Conservation (phyloP, 176 grass and related monocot species). For the Tuctoria greenei region DNA sequence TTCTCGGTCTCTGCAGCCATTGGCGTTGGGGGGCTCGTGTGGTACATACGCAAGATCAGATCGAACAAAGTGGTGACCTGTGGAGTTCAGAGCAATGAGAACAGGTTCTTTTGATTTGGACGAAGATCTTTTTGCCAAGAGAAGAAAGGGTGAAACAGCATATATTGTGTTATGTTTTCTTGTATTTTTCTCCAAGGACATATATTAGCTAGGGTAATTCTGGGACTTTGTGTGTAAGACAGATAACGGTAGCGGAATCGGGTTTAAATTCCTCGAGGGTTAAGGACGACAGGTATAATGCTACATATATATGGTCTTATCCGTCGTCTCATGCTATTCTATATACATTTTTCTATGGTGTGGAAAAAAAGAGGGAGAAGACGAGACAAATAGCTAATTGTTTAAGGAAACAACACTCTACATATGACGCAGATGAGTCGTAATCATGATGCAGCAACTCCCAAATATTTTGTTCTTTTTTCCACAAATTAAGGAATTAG, state of each 20-base stretch:
- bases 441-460: too few species aligned
- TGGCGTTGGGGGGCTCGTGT: constrained; percentile 65
- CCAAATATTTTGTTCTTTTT: too few species aligned
- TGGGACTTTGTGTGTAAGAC: not conserved
- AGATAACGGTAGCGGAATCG: not conserved
- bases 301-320: too few species aligned
- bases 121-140: not conserved
- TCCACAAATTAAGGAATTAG: too few species aligned
- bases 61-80: constrained; percentile 72
- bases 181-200: not conserved
- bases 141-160: not conserved
- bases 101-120: constrained; percentile 63
- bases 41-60: constrained; percentile 70
- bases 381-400: too few species aligned
- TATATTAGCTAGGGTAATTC: not conserved
- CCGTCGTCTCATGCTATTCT: too few species aligned
- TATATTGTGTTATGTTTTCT: not conserved
- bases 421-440: too few species aligned
- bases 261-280: not conserved
- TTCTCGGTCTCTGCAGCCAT: constrained; percentile 60
- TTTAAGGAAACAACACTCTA: too few species aligned
- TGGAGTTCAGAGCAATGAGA: constrained; percentile 85
- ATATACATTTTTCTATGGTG: too few species aligned
- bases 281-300: not conserved
- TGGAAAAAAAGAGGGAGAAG: too few species aligned